These are phyloP conservation scores for Thelonectria discophora DNA, from an alignment of 2,329 filamentous ascomycete species.

Conservation along the genomic window DNA sequence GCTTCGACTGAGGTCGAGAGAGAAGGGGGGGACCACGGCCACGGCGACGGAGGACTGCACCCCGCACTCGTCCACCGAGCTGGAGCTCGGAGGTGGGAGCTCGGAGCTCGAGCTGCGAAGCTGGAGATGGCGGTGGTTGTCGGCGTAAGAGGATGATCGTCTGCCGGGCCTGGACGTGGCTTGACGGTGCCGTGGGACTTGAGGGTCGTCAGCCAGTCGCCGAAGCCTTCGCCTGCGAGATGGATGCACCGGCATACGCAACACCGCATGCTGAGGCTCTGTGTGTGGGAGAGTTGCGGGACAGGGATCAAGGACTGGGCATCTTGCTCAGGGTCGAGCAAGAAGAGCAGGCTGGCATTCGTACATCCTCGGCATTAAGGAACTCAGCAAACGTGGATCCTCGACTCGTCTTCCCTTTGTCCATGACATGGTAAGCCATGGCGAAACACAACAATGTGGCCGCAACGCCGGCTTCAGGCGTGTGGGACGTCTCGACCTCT, in stretches of 20 bases:
- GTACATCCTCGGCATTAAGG: conserved; percentile 43
- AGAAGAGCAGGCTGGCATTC: neutral
- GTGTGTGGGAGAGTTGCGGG: conserved; percentile 33
- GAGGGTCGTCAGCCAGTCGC: conserved; percentile 22
- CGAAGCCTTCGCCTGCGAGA: conserved; percentile 28
- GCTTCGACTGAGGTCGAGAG: conserved; percentile 7
- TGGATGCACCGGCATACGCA: conserved; percentile 26
- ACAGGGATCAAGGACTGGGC: conserved; percentile 33
- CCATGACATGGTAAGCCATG: conserved; percentile 40
- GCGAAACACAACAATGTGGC: conserved; percentile 34
- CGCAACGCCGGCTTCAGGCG: conserved; percentile 40
- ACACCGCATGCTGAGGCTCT: conserved; percentile 38
- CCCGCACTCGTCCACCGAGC: conserved; percentile 36
- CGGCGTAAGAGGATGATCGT: conserved; percentile 18
- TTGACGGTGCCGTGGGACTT: conserved; percentile 12
- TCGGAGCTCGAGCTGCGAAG: conserved; percentile 31
- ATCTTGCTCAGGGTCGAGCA: conserved; percentile 11
- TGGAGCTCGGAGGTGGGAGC: conserved; percentile 31
- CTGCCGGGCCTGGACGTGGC: conserved; percentile 8
- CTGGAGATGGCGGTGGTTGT: conserved; percentile 26
- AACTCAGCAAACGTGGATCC: conserved; percentile 42
- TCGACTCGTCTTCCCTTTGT: conserved; percentile 43
- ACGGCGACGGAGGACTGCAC: conserved; percentile 29
- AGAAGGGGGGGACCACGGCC: conserved; percentile 7
- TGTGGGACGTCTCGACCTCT: conserved; percentile 41